These are phyloP conservation scores for Kodamaea anthophila DNA, from an alignment of 1,139 yeast species.

Conservation along the genomic window DNA sequence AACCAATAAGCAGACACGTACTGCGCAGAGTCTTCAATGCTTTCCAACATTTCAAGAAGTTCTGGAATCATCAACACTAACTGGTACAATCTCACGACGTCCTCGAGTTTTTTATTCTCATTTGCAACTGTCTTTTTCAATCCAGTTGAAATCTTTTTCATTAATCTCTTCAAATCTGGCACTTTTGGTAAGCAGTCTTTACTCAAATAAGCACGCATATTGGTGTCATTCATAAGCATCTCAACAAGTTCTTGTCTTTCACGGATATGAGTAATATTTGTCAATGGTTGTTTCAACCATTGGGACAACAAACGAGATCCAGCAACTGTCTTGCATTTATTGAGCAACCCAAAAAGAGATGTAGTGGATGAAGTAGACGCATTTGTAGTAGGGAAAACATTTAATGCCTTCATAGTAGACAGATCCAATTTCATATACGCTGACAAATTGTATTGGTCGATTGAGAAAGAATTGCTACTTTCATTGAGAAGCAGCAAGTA, in stretches of 20 bases:
- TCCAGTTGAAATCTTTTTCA: constrained; percentile 53
- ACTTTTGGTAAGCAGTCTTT: constrained; percentile 64
- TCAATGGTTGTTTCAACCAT: constrained; percentile 94
- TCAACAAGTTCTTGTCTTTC: constrained; percentile 72
- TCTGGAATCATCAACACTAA: constrained; percentile 67
- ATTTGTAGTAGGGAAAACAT: constrained; percentile 59
- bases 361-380: constrained; percentile 13
- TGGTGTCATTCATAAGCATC: constrained; percentile 62
- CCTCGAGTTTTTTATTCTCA: constrained; percentile 60
- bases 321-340: constrained; percentile 79
- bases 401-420: constrained; percentile 82
- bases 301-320: constrained; percentile 83
- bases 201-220: constrained; percentile 58
- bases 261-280: constrained; percentile 51
- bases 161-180: constrained; percentile 76
- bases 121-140: constrained; percentile 29
- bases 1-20: constrained; percentile 44
- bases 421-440: constrained; percentile 86
- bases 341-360: constrained; percentile 75
- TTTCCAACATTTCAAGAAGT: constrained; percentile 45
- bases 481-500: constrained; percentile 61
- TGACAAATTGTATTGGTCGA: constrained; percentile 63
- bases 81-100: constrained; percentile 86
- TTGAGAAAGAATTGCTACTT: constrained; percentile 39
- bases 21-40: constrained; percentile 25